These are phyloP conservation scores for Xerocomellus amylosporus DNA, from an alignment of 768 basidiomycete genomes.

Conservation along the genomic window DNA sequence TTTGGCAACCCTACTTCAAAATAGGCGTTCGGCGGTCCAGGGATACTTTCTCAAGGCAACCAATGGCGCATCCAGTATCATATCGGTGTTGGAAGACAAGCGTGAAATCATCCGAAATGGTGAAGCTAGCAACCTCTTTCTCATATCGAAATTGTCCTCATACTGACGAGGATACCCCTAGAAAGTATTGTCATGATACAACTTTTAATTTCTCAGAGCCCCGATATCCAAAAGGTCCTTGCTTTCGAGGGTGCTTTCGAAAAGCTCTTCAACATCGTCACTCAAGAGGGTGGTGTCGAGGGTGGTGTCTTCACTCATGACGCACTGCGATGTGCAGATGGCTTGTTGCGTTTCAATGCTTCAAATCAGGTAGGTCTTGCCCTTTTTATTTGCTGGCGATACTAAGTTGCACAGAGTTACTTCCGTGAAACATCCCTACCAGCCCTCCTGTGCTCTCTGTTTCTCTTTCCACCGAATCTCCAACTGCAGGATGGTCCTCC, in stretches of 20 bases:
- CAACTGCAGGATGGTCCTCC: conserved; percentile 58
- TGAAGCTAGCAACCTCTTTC: conserved; percentile 33
- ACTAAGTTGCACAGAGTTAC: conserved; percentile 67
- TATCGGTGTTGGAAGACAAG: conserved; percentile 77
- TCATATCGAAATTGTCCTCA: neutral
- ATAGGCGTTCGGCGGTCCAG: conserved; percentile 79
- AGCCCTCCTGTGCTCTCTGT: conserved; percentile 60
- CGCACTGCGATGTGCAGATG: conserved; percentile 81
- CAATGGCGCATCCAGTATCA: conserved; percentile 69
- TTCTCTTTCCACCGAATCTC: conserved; percentile 67
- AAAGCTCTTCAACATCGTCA: conserved; percentile 85
- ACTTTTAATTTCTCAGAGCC: conserved; percentile 75
- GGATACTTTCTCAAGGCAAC: conserved; percentile 88
- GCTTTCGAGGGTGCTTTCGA: conserved; percentile 98
- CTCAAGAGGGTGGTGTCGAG: conserved; percentile 87
- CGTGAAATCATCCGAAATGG: conserved; percentile 88
- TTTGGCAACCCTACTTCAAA: conserved; percentile 74
- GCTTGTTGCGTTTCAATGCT: conserved; percentile 86
- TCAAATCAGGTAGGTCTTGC: conserved; percentile 77
- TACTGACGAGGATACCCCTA: conserved; percentile 32
- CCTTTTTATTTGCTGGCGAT: neutral
- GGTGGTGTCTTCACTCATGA: conserved; percentile 85
- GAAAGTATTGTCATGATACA: conserved; percentile 85
- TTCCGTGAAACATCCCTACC: conserved; percentile 86
- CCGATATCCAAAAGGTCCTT: conserved; percentile 94